Evolutionary conservation across 1,284 basidiomycete genomes (phyloP), one percentile per base, ranked within the genome.

Genomic region (Omphalotus olearius): DNA sequence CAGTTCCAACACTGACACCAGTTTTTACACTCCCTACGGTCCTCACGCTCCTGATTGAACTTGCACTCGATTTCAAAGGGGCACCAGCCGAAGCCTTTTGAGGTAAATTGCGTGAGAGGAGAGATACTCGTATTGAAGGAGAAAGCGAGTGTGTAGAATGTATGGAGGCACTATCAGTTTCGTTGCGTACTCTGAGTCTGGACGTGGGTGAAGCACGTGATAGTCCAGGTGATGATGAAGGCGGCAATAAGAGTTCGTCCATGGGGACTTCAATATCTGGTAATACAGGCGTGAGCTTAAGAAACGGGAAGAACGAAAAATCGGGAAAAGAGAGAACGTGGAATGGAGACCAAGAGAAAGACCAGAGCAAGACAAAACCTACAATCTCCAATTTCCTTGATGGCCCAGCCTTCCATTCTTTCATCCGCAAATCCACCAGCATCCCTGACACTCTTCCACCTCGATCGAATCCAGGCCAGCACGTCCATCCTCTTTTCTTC

Each of bases 311-410:
- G 47, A 28, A 23, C 23, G 23, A 2, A 23, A n/a, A 3, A 33
- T 9, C 30, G 9, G 30, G 13, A 11, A 17, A 50, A 28, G 40
- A 9, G 30, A 9, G 9, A n/a, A 17, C 16, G 28, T 17, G 20
- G 33, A 45, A 20, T 3, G 14, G 28, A 37, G 44, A 17, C 14
- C 23, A 37, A 20, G 5, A 47, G 20, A 30, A 45, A 23, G 4
- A 47, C 14, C 41, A 36, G 42, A 43, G 45, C 56, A 60, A 45
- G 40, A 39, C 45, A 41, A 48, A 1, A 71, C 85, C 53, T 57
- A 93, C 91, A 83, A 64, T 90, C 82, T 30, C 83, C 81, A 42
- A 97, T 89, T 62, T 98, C 95, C 63, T 93, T 88, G 51, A 95
- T 66, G 0, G 88, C 83, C 92, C 93, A 96, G 5, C 78, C 77